phyloP scores from a whole-genome alignment of 345 rosid genomes.

The Salix suchowensis region DNA sequence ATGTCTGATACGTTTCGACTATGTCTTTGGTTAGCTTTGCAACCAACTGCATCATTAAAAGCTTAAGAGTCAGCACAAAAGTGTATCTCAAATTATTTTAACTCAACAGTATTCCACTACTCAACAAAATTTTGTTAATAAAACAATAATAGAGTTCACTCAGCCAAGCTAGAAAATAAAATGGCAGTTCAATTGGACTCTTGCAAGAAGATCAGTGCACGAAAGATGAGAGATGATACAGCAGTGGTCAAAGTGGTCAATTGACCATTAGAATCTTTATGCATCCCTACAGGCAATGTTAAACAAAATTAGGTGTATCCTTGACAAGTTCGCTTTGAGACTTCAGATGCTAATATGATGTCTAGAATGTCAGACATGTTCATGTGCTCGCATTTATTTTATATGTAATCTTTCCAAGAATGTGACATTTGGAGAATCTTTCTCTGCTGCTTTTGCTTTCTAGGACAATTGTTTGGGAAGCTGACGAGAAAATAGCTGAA shows the following conservation, averaged over 20 bases:
- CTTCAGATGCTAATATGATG: not conserved
- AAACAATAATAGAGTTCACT: not conserved
- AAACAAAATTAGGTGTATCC: not conserved
- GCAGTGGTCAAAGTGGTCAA: not conserved
- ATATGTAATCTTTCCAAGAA: not conserved
- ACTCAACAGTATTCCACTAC: not conserved
- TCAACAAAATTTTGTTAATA: not conserved
- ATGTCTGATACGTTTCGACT: constrained; percentile 78
- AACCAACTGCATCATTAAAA: constrained; percentile 63
- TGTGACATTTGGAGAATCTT: not conserved
- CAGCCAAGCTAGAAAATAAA: constrained; percentile 4
- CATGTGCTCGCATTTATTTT: not conserved
- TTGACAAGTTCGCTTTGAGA: not conserved
- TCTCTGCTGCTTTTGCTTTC: too few species aligned
- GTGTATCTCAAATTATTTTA: constrained; percentile 3
- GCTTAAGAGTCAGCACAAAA: constrained; percentile 18
- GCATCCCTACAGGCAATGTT: not conserved
- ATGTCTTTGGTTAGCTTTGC: constrained; percentile 78
- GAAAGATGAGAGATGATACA: not conserved
- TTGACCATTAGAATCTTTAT: not conserved
- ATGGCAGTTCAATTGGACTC: not conserved
- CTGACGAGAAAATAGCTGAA: too few species aligned
- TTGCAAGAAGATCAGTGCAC: not conserved
- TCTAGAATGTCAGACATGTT: not conserved
- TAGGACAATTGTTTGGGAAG: too few species aligned